A percentile compares a stretch with the other conserved stretches of the same genome.
Evolutionary conservation across 2,329 filamentous ascomycete genomes (phyloP).

Genomic region (Aphanocladium album): DNA sequence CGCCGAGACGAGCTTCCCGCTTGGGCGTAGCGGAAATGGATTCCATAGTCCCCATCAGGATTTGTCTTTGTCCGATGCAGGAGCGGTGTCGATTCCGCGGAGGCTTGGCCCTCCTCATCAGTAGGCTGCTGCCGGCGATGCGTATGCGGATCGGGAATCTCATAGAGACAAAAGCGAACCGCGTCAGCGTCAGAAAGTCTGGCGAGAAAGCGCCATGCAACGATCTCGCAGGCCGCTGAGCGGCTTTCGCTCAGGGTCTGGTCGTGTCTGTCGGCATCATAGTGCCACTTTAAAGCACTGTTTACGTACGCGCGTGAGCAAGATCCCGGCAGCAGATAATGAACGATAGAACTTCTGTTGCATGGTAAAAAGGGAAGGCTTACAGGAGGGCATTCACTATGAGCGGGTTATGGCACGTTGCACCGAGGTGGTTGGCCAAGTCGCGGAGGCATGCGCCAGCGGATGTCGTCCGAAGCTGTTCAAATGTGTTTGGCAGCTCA

Average conservation of each 20-base stretch:
- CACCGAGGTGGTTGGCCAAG: constrained; percentile 60
- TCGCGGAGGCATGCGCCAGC: constrained; percentile 53
- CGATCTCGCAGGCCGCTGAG: constrained; percentile 72
- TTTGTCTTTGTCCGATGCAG: not conserved
- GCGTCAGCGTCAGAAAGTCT: constrained; percentile 67
- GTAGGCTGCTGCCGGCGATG: constrained; percentile 14
- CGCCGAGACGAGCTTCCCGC: constrained; percentile 16
- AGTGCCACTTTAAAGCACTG: constrained; percentile 73
- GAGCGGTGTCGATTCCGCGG: not conserved
- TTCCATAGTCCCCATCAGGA: constrained; percentile 25
- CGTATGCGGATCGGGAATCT: constrained; percentile 48
- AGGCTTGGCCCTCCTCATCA: constrained; percentile 37
- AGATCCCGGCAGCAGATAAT: not conserved
- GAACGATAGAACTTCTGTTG: too few species aligned
- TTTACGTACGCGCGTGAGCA: not conserved
- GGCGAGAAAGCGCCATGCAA: constrained; percentile 72
- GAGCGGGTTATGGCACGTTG: constrained; percentile 60
- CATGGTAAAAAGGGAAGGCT: constrained; percentile 28
- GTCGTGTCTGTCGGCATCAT: constrained; percentile 56
- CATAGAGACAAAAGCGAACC: constrained; percentile 68
- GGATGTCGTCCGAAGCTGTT: constrained; percentile 64
- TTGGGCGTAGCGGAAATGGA: constrained; percentile 25
- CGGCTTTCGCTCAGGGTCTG: constrained; percentile 63
- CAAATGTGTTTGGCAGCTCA: constrained; percentile 62
- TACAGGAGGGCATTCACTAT: constrained; percentile 71